These are phyloP conservation scores for Neckera pumila DNA, from an alignment of 225 moss, liverwort and hornwort species.

Conservation along the genomic window DNA sequence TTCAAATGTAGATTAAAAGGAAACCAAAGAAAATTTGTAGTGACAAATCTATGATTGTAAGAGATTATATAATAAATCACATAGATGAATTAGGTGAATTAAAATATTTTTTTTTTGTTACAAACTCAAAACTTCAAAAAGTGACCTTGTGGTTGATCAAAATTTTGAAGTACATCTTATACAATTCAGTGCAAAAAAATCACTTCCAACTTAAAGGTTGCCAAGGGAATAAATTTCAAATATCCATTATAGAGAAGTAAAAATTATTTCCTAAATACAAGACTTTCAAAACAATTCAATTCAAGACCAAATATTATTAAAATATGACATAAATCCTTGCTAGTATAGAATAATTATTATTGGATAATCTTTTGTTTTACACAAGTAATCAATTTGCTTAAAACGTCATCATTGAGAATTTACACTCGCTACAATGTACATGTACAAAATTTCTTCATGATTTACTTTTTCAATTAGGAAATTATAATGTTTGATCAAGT, in stretches of 20 bases:
- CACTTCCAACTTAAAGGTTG: neutral
- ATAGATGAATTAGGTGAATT: neutral
- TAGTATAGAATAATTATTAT: neutral
- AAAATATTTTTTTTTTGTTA: fast-evolving
- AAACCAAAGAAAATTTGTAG: neutral
- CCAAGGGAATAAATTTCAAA: neutral
- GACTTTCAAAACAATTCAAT: neutral
- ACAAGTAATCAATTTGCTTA: neutral
- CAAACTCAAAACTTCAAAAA: neutral
- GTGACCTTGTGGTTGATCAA: neutral
- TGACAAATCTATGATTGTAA: neutral
- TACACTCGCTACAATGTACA: neutral
- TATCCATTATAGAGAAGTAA: neutral
- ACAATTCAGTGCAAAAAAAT: neutral
- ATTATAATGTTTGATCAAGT: neutral
- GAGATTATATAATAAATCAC: neutral
- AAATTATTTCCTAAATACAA: neutral
- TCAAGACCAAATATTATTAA: neutral
- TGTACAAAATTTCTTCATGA: neutral
- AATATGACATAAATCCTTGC: neutral
- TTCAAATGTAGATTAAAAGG: neutral
- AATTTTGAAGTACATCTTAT: neutral
- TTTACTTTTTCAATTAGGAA: too few species aligned
- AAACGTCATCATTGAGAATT: neutral
- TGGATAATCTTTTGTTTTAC: neutral